These are phyloP conservation scores for Rhazya stricta DNA, from an alignment of 257 asterid genomes.

Conservation along the genomic window DNA sequence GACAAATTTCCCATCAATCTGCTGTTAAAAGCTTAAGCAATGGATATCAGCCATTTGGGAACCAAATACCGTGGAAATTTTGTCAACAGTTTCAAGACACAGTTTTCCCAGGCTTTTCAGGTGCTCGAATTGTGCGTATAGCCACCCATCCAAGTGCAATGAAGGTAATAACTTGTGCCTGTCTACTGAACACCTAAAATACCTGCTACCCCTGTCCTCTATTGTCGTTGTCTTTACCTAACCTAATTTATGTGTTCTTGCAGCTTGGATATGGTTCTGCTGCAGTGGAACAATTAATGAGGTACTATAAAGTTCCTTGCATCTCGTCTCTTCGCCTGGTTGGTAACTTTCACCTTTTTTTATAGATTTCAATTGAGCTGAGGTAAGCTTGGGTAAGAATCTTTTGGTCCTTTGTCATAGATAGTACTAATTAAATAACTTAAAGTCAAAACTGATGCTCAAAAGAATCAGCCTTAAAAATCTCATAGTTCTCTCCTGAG, in stretches of 20 bases:
- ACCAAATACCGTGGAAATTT: conserved; percentile 95
- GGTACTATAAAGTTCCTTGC: conserved; percentile 37
- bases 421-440: neutral
- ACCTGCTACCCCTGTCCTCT: neutral
- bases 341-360: conserved; percentile 3
- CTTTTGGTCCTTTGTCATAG: neutral
- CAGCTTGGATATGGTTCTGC: conserved; percentile 91
- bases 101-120: conserved; percentile 80
- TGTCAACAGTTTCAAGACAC: conserved; percentile 71
- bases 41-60: conserved; percentile 80
- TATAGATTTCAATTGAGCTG: neutral
- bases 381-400: neutral
- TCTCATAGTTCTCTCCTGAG: neutral
- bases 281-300: conserved; percentile 71
- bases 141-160: conserved; percentile 97
- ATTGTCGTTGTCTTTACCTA: conserved; percentile 9
- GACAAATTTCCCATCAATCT: conserved; percentile 78
- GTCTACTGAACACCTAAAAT: neutral
- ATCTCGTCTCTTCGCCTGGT: neutral
- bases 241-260: conserved; percentile 22
- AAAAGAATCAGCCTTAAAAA: neutral
- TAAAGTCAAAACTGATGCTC: neutral
- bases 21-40: conserved; percentile 56
- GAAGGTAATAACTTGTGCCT: conserved; percentile 61
- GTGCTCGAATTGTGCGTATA: conserved; percentile 94